These are phyloP conservation scores for Lupinus albus DNA, from an alignment of 306 rosid species.

Conservation along the genomic window DNA sequence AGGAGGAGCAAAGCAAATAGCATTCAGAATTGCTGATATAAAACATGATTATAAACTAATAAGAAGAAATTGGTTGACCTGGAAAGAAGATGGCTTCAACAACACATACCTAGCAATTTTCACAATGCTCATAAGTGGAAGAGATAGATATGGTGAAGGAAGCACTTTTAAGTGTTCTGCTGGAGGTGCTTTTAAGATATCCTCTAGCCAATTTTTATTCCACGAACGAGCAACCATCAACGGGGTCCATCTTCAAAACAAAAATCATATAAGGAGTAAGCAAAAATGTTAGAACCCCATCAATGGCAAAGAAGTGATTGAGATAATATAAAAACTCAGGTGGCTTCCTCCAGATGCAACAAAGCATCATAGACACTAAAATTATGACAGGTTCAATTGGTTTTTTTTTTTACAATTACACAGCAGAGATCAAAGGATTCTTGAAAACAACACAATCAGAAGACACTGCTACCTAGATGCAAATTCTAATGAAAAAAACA, in stretches of 20 bases:
- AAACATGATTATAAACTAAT: conserved; percentile 3
- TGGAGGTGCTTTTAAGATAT: conserved; percentile 63
- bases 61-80: no score
- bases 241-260: conserved; percentile 79
- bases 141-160: conserved; percentile 77
- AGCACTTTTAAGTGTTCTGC: conserved; percentile 51
- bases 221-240: conserved; percentile 92
- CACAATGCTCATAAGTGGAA: conserved; percentile 92
- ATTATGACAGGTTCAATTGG: conserved; percentile 4
- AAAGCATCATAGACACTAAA: conserved; percentile 11
- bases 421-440: conserved; percentile 6
- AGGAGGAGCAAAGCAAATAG: neutral
- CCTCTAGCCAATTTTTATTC: conserved; percentile 83
- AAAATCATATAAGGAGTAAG: conserved; percentile 35
- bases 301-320: conserved; percentile 14
- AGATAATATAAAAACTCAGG: neutral
- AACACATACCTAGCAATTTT: conserved; percentile 77
- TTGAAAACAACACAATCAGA: conserved; percentile 10
- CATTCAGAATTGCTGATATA: conserved; percentile 12
- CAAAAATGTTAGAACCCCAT: conserved; percentile 25
- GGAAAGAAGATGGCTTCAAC: neutral
- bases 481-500: neutral
- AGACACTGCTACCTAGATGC: neutral
- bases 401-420: conserved; percentile 12
- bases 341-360: conserved; percentile 26